A percentile compares a stretch with the other conserved stretches of the same genome.
These are phyloP conservation scores for Cadophora luteo-olivacea DNA, from an alignment of 2,329 filamentous ascomycete genomes.

Conservation along the genomic window DNA sequence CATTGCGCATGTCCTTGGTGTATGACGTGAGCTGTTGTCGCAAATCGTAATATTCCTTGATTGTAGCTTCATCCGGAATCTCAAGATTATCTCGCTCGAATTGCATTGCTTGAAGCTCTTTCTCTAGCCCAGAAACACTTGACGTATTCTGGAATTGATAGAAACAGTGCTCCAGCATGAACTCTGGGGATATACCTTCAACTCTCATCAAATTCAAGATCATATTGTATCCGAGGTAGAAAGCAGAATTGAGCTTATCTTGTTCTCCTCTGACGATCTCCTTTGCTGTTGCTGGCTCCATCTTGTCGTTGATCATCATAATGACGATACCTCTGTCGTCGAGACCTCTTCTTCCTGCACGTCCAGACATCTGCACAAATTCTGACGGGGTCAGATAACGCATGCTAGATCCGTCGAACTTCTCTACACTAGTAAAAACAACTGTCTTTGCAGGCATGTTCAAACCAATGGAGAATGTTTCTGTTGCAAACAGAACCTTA, in stretches of 20 bases:
- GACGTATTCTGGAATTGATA: constrained; percentile 97
- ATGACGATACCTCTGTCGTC: constrained; percentile 98
- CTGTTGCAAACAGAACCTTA: constrained; percentile 96
- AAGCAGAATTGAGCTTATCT: constrained; percentile 96
- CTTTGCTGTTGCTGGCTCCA: constrained; percentile 93
- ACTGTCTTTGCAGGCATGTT: constrained; percentile 99
- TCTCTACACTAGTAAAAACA: constrained; percentile 96
- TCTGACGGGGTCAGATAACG: constrained; percentile 92
- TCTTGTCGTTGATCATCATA: constrained; percentile 98
- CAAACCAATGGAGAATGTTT: constrained; percentile 97
- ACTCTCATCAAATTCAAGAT: constrained; percentile 94
- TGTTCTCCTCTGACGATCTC: constrained; percentile 96
- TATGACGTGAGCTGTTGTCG: constrained; percentile 84
- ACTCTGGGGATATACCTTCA: constrained; percentile 98
- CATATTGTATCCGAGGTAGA: constrained; percentile 99
- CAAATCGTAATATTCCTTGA: constrained; percentile 94
- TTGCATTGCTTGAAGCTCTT: constrained; percentile 80
- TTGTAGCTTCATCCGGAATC: constrained; percentile 84
- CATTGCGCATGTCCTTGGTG: constrained; percentile 85
- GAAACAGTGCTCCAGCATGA: constrained; percentile 98
- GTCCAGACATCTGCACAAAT: constrained; percentile 98
- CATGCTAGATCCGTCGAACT: constrained; percentile 84
- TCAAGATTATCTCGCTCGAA: constrained; percentile 73
- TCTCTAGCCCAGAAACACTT: constrained; percentile 83
- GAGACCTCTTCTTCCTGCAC: constrained; percentile 93